These are phyloP conservation scores for Aeschynomene evenia DNA, from an alignment of 306 rosid genomes.

Conservation along the genomic window DNA sequence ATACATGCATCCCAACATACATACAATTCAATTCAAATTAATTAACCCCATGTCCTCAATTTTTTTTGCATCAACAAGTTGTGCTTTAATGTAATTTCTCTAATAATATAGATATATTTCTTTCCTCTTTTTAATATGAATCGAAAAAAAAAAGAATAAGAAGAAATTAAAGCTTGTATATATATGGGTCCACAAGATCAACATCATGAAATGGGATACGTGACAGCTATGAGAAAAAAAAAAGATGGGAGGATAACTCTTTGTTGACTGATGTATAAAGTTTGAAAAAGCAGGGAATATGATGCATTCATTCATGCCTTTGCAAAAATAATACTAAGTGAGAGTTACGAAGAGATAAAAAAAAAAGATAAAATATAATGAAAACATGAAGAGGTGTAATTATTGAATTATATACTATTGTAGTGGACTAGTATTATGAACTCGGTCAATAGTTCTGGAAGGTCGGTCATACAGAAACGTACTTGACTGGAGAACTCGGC, in stretches of 20 bases:
- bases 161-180: background rate
- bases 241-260: constrained; percentile 41
- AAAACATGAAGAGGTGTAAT: background rate
- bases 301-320: constrained; percentile 37
- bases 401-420: too few species aligned
- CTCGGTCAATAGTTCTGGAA: too few species aligned
- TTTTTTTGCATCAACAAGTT: constrained; percentile 16
- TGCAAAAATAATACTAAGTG: constrained; percentile 26
- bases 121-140: background rate
- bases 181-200: constrained; percentile 56
- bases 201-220: constrained; percentile 53
- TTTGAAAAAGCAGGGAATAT: constrained; percentile 40
- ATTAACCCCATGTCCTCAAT: constrained; percentile 26
- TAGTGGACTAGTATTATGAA: too few species aligned
- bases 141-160: background rate
- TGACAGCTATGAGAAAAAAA: constrained; percentile 39
- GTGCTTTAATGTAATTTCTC: constrained; percentile 27
- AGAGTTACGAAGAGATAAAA: constrained; percentile 21
- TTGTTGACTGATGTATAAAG: constrained; percentile 58
- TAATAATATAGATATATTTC: background rate
- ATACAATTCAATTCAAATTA: constrained; percentile 20
- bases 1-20: constrained; percentile 18
- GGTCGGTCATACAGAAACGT: too few species aligned
- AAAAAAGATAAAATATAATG: constrained; percentile 4
- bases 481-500: too few species aligned